A percentile compares a stretch with the other conserved stretches of the same genome.
phyloP scores from a whole-genome alignment of 371 early-diverging fungal genomes.

The Neoconidiobolus thromboides region DNA sequence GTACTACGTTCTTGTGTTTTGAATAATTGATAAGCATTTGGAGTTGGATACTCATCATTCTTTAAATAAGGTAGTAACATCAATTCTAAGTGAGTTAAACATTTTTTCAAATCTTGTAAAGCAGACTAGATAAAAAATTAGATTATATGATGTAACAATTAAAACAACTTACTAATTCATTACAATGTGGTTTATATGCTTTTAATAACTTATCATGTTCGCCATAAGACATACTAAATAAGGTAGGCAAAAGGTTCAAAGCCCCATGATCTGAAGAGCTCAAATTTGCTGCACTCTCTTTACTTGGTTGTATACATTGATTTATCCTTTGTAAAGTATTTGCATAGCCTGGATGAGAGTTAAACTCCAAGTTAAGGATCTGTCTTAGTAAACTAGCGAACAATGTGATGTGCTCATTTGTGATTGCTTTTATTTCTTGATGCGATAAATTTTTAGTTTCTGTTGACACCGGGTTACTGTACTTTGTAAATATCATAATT shows the following conservation, averaged over 20 bases:
- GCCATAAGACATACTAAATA: background rate
- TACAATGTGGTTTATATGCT: background rate
- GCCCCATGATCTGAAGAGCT: background rate
- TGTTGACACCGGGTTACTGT: background rate
- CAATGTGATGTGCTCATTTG: background rate
- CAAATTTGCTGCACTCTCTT: background rate
- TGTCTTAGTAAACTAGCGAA: background rate
- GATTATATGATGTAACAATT: background rate
- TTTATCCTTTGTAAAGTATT: background rate
- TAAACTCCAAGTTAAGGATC: background rate
- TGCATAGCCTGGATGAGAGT: background rate
- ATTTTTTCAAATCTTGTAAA: constrained; percentile 5
- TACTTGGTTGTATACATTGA: background rate
- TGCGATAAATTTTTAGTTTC: background rate
- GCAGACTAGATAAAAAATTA: background rate
- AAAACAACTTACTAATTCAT: background rate
- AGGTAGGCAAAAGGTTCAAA: background rate
- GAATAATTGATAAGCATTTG: background rate
- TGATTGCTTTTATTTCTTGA: background rate
- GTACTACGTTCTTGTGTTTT: background rate
- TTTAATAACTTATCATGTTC: background rate
- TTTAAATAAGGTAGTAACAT: background rate
- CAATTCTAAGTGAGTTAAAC: background rate
- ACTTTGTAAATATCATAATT: constrained; percentile 3
- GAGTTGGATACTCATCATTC: background rate